Conservation (phyloP, 768 basidiomycete genomes). For the Suillus ampliporus region DNA sequence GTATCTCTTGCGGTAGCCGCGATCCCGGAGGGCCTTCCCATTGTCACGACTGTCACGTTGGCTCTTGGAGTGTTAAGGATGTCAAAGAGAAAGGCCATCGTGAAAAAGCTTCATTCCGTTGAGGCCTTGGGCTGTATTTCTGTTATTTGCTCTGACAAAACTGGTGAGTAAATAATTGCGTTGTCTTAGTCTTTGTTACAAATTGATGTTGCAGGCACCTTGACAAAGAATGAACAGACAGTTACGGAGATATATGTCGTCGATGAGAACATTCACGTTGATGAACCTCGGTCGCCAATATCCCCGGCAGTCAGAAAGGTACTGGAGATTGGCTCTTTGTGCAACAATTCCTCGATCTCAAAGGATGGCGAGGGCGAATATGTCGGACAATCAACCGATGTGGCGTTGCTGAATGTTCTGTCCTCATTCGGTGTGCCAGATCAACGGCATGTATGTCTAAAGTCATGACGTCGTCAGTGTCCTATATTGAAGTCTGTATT, state of each 20-base stretch:
- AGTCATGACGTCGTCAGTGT: neutral
- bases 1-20: conserved; percentile 98
- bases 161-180: conserved; percentile 54
- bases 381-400: conserved; percentile 92
- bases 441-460: conserved; percentile 63
- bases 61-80: conserved; percentile 93
- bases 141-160: conserved; percentile 99
- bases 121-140: conserved; percentile 93
- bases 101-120: conserved; percentile 95
- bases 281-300: conserved; percentile 48
- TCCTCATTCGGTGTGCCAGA: conserved; percentile 70
- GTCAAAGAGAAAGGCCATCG: conserved; percentile 94
- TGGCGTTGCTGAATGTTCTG: conserved; percentile 85
- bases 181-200: neutral
- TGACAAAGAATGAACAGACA: conserved; percentile 96
- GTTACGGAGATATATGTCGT: conserved; percentile 88
- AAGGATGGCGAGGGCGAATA: conserved; percentile 72
- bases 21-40: conserved; percentile 95
- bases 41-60: conserved; percentile 96
- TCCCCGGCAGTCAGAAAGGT: conserved; percentile 76
- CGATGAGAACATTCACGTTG: conserved; percentile 77
- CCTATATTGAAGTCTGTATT: conserved; percentile 11
- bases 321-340: conserved; percentile 83
- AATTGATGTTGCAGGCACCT: conserved; percentile 58
- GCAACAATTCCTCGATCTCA: conserved; percentile 80